Conservation (phyloP, 2,329 filamentous ascomycete species). For the Chrysoporthe cubensis region DNA sequence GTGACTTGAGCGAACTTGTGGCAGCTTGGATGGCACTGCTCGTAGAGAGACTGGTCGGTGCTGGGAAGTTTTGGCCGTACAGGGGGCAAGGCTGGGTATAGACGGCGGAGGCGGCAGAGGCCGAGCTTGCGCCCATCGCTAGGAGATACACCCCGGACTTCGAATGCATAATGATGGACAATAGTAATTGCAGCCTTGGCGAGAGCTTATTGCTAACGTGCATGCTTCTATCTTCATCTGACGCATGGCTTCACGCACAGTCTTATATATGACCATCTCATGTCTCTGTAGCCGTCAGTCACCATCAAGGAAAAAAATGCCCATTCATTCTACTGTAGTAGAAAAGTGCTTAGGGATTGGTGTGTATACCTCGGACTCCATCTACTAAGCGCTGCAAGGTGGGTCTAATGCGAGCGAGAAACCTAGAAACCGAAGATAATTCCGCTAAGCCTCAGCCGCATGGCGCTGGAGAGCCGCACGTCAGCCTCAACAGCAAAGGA, state of each 20-base stretch:
- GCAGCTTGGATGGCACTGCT: constrained; percentile 10
- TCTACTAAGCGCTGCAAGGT: background rate
- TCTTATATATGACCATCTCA: background rate
- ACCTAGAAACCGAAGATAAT: background rate
- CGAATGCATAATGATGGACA: background rate
- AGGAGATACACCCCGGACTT: background rate
- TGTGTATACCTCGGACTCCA: background rate
- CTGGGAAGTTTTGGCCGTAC: constrained; percentile 16
- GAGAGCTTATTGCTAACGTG: background rate
- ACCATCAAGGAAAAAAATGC: background rate
- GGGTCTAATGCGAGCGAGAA: constrained; percentile 5
- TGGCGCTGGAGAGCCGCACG: background rate
- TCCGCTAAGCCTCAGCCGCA: constrained; percentile 1
- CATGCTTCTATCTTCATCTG: background rate
- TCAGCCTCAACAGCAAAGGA: background rate
- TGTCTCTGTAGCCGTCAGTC: background rate
- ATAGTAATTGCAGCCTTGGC: background rate
- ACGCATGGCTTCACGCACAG: background rate
- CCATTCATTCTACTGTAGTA: background rate
- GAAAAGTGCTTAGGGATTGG: background rate
- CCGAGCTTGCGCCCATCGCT: background rate
- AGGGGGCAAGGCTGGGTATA: constrained; percentile 18
- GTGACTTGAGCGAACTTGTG: background rate
- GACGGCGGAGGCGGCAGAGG: background rate
- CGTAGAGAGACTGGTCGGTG: constrained; percentile 5